Evolutionary conservation across 140 eudicot genomes (phyloP), one percentile per base, ranked within the genome.

Genomic region (Eryngium alpinum): DNA sequence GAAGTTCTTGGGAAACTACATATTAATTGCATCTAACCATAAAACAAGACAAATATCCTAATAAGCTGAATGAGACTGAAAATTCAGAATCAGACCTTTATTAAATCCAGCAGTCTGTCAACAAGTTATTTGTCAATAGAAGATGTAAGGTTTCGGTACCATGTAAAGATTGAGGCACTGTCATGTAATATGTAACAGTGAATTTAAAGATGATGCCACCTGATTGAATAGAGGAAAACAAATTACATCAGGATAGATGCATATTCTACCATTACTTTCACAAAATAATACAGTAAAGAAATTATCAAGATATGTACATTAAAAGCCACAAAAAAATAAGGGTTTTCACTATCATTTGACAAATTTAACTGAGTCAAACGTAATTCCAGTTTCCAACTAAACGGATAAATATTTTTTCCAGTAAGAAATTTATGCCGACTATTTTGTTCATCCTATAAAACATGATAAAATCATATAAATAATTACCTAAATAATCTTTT

Each of bases 171-270:
- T 60, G 91, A 81, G 85, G 97, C 81, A 56, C 88, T 96, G 75
- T 84, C 89, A 85, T 87, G 99, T 80, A 93, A 83, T 87, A 96
- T 96, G 96, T 91, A 93, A 82, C 96, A 91, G 88, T 93, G 86
- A 96, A 83, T 93, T 96, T 81, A 96, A 88, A 15, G 98, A 93
- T 53, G 98, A 89, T n/a, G 97, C 92, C 85, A 91, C 96, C 99
- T 93, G 91, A 86, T 63, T 66, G 79, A 76, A 72, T 56, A 67
- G 81, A 86, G 24, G 59, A 77, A 38, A 38, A 38, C 46, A 79
- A 46, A 34, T 6, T 67, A 9, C 28, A 70, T 70, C 83, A 62
- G 77, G 77, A 67, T 50, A 46, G 56, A 81, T 77, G 78, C 77
- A 77, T 34, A 62, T 60, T 2, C 46, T 38, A 38, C 46, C 46